Base-by-base conservation (phyloP, 306 rosid genomes). In the Luffa acutangula region DNA sequence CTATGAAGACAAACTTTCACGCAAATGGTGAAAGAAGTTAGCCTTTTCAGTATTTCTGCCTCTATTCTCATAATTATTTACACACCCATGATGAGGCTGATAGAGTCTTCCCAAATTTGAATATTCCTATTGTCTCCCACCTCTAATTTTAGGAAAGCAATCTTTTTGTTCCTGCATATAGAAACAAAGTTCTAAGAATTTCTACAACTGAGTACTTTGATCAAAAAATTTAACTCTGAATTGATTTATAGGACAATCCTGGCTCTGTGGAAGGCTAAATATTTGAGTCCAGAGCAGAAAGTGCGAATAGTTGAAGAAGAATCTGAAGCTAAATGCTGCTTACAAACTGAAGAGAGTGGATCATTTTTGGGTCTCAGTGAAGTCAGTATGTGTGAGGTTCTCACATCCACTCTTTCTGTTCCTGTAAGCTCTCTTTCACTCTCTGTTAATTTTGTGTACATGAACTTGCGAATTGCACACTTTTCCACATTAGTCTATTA, bases 201-300 rank as follows among this genome's bases (percentile, higher is more conserved):
- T 41, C 9, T n/a, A 4, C 34, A 3, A 8, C 75, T 67, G 34
- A n/a, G 10, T 41, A 46, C 75, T 9, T 9, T n/a, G 52, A n/a
- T n/a, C 15, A n/a, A 41, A 33, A 69, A 1, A 9, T 8, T 25
- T 51, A 82, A 84, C 53, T 57, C 80, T 71, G 80, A 53, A 53
- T 67, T 80, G 45, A 69, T 83, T 79, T 79, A 64, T 78, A 93
- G 99, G 89, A 96, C 97, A 71, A 96, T 96, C 81, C 89, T 93
- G 98, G 97, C 93, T 60, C 92, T 96, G 5, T 96, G 99, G 99
- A 96, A 91, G 86, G 90, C 99, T 53, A 93, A 89, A 85, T 88
- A 96, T 42, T 82, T 91, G 89, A 93, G 89, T 86, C 93, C 92
- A n/a, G 99, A 96, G 86, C 99, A 96, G 85, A 91, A 89, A 85